Conservation (phyloP, 2,329 filamentous ascomycete genomes). For the Thyridium curvatum region DNA sequence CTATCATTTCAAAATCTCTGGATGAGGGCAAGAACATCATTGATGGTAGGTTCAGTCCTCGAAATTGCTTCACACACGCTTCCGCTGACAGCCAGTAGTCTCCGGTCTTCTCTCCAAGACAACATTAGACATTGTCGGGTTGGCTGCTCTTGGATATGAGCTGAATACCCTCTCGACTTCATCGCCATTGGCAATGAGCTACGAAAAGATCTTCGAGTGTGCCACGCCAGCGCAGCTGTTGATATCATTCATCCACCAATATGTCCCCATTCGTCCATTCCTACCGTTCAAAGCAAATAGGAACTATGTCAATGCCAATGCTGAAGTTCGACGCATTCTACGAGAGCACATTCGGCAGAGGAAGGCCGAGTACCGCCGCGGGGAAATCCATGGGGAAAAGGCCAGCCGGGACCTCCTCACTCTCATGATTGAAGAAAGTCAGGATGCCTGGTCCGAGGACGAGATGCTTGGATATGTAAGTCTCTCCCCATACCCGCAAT, state of each 20-base stretch:
- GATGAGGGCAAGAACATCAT: no score
- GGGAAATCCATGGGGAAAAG: conserved; percentile 18
- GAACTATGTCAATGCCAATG: conserved; percentile 25
- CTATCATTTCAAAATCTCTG: no score
- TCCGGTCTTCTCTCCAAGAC: no score
- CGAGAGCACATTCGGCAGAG: conserved; percentile 22
- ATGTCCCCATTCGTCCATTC: conserved; percentile 19
- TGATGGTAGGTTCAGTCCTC: no score
- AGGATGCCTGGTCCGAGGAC: conserved; percentile 12
- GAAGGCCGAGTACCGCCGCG: no score
- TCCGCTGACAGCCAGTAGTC: no score
- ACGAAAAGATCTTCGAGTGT: conserved; percentile 22
- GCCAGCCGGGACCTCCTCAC: conserved; percentile 17
- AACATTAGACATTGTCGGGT: conserved; percentile 25
- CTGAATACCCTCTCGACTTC: conserved; percentile 22
- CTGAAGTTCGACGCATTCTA: conserved; percentile 24
- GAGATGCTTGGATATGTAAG: conserved; percentile 18
- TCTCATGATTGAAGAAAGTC: conserved; percentile 18
- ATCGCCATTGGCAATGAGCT: conserved; percentile 22
- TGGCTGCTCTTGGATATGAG: conserved; percentile 25
- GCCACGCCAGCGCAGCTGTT: no score
- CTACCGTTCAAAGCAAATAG: conserved; percentile 22
- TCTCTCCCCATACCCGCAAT: no score
- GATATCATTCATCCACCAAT: conserved; percentile 24
- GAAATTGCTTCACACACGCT: no score